Evolutionary conservation across 768 basidiomycete species (phyloP).

Genomic region (Mycena filopes): DNA sequence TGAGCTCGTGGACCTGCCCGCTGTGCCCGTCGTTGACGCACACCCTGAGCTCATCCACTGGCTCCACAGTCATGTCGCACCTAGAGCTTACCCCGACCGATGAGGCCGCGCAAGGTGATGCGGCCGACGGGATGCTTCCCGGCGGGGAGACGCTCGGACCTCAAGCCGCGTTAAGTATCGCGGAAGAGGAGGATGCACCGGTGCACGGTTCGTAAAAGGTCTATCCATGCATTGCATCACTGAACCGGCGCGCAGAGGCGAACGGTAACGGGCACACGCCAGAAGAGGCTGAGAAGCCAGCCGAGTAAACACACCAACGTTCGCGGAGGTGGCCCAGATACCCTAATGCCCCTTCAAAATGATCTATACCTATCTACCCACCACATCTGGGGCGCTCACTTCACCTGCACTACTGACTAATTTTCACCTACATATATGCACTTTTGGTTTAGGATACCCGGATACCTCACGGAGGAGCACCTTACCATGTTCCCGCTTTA

Average conservation of each 20-base stretch:
- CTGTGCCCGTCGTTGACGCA: slow-evolving; percentile 34
- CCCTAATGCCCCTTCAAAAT: slow-evolving; percentile 16
- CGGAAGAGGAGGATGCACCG: slow-evolving; percentile 1
- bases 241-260: slow-evolving; percentile 5
- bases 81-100: slow-evolving; percentile 26
- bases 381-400: too few species aligned
- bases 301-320: slow-evolving; percentile 5
- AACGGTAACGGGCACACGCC: slow-evolving; percentile 23
- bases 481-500: not conserved
- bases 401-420: not conserved
- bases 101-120: not conserved
- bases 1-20: slow-evolving; percentile 22
- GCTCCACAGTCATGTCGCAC: slow-evolving; percentile 27
- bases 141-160: slow-evolving; percentile 36
- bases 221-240: not conserved
- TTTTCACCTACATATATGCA: slow-evolving; percentile 11
- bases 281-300: slow-evolving; percentile 7
- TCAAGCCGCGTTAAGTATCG: slow-evolving; percentile 27
- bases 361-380: slow-evolving; percentile 29
- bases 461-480: not conserved
- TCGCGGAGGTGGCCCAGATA: slow-evolving; percentile 1
- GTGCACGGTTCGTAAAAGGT: slow-evolving; percentile 19
- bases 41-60: slow-evolving; percentile 25
- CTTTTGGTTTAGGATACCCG: slow-evolving; percentile 22
- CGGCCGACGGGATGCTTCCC: slow-evolving; percentile 28